A percentile compares a stretch with the other conserved stretches of the same genome.
phyloP scores from a whole-genome alignment of 2,329 filamentous ascomycete species.

The Hypocreales sp. region DNA sequence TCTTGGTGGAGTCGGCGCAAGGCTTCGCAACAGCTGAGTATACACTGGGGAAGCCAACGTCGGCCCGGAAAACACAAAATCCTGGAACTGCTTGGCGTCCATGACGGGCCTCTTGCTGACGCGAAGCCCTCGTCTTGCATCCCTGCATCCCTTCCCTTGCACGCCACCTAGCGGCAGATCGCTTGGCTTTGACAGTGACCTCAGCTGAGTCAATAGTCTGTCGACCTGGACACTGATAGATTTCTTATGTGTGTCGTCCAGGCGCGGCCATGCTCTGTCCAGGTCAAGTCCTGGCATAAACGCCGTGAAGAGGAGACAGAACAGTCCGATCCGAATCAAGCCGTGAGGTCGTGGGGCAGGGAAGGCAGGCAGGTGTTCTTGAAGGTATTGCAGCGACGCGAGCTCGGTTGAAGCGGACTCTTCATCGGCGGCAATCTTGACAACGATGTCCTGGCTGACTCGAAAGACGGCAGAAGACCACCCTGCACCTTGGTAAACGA shows the following conservation, averaged over 20 bases:
- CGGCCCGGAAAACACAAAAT: constrained; percentile 4
- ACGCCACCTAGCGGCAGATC: constrained; percentile 3
- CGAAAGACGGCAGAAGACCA: constrained; percentile 3
- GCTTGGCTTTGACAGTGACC: constrained; percentile 3
- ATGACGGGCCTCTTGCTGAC: constrained; percentile 1
- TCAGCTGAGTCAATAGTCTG: constrained; percentile 3
- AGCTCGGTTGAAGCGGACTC: constrained; percentile 1
- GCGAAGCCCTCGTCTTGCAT: constrained; percentile 1
- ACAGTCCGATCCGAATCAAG: too few relatives aligned
- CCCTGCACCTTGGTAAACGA: too few relatives aligned
- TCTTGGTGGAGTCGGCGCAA: constrained; percentile 1
- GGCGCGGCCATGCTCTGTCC: too few relatives aligned
- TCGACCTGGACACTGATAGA: constrained; percentile 3
- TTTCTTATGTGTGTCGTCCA: constrained; percentile 4
- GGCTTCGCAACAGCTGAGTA: constrained; percentile 2
- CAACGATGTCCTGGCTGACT: constrained; percentile 1
- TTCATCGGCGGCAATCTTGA: constrained; percentile 4
- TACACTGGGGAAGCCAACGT: constrained; percentile 2
- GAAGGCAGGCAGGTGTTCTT: constrained; percentile 3
- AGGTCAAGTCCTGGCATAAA: too few relatives aligned
- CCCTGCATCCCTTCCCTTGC: constrained; percentile 2
- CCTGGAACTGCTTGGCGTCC: constrained; percentile 2
- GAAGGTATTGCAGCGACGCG: constrained; percentile 2
- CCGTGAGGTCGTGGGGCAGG: constrained; percentile 3
- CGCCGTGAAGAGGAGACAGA: too few relatives aligned